Evolutionary conservation across 2,329 filamentous ascomycete genomes (phyloP).

Genomic region (Fusarium verticillioides): DNA sequence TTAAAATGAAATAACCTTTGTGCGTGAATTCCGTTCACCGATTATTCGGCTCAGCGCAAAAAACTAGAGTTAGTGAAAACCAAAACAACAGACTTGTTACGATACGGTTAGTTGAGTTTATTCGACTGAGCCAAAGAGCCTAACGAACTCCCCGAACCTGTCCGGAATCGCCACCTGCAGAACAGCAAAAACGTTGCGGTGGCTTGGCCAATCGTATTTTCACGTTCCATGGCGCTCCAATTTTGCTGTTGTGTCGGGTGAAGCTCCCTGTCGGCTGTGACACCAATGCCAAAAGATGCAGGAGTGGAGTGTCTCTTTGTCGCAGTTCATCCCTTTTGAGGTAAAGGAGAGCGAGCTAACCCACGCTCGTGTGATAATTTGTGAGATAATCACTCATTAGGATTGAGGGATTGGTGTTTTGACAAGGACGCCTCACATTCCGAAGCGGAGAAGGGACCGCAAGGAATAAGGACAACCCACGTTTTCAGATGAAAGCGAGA

Average conservation of each 20-base stretch:
- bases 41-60: neutral
- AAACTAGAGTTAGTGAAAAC: slow-evolving; percentile 11
- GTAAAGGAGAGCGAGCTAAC: slow-evolving; percentile 1
- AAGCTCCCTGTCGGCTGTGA: slow-evolving; percentile 3
- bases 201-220: slow-evolving; percentile 7
- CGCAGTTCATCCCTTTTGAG: slow-evolving; percentile 10
- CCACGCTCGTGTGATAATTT: slow-evolving; percentile 7
- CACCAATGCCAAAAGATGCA: slow-evolving; percentile 5
- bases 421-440: neutral
- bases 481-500: slow-evolving; percentile 15
- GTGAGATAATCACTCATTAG: slow-evolving; percentile 29
- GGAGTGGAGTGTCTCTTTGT: slow-evolving; percentile 24
- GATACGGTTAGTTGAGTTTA: slow-evolving; percentile 25
- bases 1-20: neutral
- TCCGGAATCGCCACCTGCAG: slow-evolving; percentile 14
- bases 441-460: slow-evolving; percentile 11
- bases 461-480: slow-evolving; percentile 30
- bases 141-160: slow-evolving; percentile 35
- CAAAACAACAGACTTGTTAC: slow-evolving; percentile 4
- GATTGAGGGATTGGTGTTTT: slow-evolving; percentile 11
- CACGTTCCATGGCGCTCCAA: slow-evolving; percentile 21
- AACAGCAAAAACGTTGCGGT: slow-evolving; percentile 1
- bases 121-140: neutral
- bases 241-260: slow-evolving; percentile 9
- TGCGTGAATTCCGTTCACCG: slow-evolving; percentile 31